Evolutionary conservation across 768 basidiomycete genomes (phyloP).

Genomic region (Boletellus emodensis): DNA sequence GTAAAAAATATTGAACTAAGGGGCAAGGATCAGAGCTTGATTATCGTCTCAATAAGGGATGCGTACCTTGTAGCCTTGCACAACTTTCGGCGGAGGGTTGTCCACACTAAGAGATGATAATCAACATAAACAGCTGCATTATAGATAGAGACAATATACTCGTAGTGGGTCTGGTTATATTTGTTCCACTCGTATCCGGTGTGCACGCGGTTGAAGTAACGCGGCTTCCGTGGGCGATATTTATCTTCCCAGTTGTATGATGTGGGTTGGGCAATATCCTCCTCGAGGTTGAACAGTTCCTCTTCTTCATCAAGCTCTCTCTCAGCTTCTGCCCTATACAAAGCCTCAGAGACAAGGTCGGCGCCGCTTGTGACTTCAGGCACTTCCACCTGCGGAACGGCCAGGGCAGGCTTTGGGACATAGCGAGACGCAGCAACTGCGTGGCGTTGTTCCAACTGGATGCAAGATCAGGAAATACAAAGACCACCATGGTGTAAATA

Average conservation of each 20-base stretch:
- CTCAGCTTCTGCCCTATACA: conserved; percentile 89
- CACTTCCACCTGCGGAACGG: conserved; percentile 50
- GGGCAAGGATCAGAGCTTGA: conserved; percentile 12
- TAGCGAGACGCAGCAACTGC: conserved; percentile 82
- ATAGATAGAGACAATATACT: conserved; percentile 45
- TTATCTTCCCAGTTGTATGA: conserved; percentile 99
- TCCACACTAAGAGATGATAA: conserved; percentile 62
- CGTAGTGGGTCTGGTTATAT: conserved; percentile 99
- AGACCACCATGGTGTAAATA: conserved; percentile 1
- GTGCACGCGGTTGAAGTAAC: conserved; percentile 98
- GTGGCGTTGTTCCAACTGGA: conserved; percentile 69
- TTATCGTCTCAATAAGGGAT: neutral
- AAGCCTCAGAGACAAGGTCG: conserved; percentile 83
- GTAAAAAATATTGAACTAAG: conserved; percentile 94
- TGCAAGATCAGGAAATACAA: conserved; percentile 2
- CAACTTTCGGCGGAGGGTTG: conserved; percentile 98
- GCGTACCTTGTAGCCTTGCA: conserved; percentile 92
- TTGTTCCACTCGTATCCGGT: conserved; percentile 99
- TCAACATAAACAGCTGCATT: conserved; percentile 3
- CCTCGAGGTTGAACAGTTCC: conserved; percentile 91
- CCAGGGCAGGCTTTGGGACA: conserved; percentile 71
- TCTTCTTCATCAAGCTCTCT: conserved; percentile 94
- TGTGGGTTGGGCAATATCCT: conserved; percentile 75
- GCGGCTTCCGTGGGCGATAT: conserved; percentile 92
- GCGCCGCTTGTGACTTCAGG: conserved; percentile 58